Evolutionary conservation across 2,329 filamentous ascomycete species (phyloP).

Genomic region (Rhynchosporium agropyri): DNA sequence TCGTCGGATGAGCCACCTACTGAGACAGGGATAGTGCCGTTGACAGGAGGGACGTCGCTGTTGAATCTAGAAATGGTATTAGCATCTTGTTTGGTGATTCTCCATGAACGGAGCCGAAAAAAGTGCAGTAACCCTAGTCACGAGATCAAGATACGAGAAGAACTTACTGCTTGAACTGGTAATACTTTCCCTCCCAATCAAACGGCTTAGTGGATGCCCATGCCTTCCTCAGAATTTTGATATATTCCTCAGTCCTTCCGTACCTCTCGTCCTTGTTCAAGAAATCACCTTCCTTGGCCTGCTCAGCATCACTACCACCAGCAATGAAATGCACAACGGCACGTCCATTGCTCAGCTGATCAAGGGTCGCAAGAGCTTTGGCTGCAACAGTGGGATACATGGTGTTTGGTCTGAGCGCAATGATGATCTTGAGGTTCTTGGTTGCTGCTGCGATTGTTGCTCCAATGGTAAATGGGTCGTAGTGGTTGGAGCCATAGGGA

Average conservation of each 20-base stretch:
- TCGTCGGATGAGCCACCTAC: constrained; percentile 62
- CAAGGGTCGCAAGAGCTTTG: constrained; percentile 62
- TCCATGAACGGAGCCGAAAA: not conserved
- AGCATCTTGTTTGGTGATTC: not conserved
- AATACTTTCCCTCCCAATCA: constrained; percentile 63
- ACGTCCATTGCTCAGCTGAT: constrained; percentile 59
- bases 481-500: constrained; percentile 58
- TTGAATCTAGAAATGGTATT: constrained; percentile 45
- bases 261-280: constrained; percentile 60
- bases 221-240: constrained; percentile 60
- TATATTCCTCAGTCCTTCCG: constrained; percentile 61
- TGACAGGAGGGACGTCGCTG: constrained; percentile 55
- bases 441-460: constrained; percentile 59
- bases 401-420: constrained; percentile 63
- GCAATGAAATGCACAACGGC: constrained; percentile 66
- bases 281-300: constrained; percentile 63
- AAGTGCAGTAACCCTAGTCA: not conserved
- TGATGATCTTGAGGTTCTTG: constrained; percentile 62
- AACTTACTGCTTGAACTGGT: constrained; percentile 54
- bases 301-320: constrained; percentile 61
- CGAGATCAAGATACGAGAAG: not conserved
- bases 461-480: constrained; percentile 60
- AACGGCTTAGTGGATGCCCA: constrained; percentile 61
- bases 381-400: constrained; percentile 64
- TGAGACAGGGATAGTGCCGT: constrained; percentile 58